Evolutionary conservation across 257 asterid genomes (phyloP).

Genomic region (Solanum ossicruentum): DNA sequence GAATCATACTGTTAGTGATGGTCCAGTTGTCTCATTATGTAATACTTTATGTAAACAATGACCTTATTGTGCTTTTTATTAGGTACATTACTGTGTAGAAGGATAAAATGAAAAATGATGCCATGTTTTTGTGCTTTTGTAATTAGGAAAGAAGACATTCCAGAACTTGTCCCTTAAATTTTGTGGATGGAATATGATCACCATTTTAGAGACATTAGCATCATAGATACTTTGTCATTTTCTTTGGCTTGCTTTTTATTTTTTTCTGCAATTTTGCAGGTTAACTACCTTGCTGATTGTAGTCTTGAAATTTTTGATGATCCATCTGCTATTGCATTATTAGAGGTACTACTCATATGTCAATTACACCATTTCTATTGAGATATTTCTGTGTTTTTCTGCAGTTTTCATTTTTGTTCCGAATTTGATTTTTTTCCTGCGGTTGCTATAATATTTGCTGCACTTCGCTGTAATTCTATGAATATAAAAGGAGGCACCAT

Average conservation of each 20-base stretch:
- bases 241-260: not conserved
- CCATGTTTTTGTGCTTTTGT: not conserved
- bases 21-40: not conserved
- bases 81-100: not conserved
- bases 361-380: not conserved
- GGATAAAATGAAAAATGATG: not conserved
- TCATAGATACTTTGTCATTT: not conserved
- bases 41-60: not conserved
- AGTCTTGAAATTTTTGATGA: slow-evolving; percentile 92
- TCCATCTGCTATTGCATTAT: slow-evolving; percentile 70
- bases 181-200: not conserved
- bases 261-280: slow-evolving; percentile 27
- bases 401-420: not conserved
- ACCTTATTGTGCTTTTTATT: not conserved
- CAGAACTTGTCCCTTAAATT: not conserved
- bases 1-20: not conserved
- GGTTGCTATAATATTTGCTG: not conserved
- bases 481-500: not conserved
- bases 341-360: slow-evolving; percentile 42
- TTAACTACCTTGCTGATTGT: slow-evolving; percentile 76
- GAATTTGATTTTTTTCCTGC: not conserved
- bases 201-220: not conserved
- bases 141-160: not conserved
- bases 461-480: not conserved
- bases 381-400: not conserved